These are phyloP conservation scores for Populus ilicifolia DNA, from an alignment of 345 rosid species.

Conservation along the genomic window DNA sequence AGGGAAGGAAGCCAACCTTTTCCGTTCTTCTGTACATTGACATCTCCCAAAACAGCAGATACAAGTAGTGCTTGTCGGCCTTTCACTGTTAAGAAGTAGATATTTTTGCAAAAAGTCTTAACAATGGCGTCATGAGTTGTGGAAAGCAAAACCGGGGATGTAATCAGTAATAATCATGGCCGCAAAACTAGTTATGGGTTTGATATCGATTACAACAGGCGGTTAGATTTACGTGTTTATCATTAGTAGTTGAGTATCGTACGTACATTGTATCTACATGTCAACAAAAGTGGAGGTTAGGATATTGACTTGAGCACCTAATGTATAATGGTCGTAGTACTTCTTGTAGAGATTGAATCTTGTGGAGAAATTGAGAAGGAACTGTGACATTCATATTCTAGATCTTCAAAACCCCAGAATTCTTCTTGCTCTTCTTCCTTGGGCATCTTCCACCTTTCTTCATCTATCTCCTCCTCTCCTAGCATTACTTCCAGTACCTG, in stretches of 20 bases:
- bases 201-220: not conserved
- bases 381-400: conserved; percentile 57
- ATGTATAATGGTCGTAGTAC: conserved; percentile 27
- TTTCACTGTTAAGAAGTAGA: not conserved
- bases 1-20: not conserved
- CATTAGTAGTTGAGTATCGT: not conserved
- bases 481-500: conserved; percentile 69
- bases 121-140: not conserved
- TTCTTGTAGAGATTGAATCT: conserved; percentile 52
- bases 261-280: conserved; percentile 12
- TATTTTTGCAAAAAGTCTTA: not conserved
- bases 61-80: not conserved
- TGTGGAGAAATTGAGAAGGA: conserved; percentile 60
- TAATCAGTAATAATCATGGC: not conserved
- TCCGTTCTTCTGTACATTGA: not conserved
- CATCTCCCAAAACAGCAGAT: not conserved
- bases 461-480: conserved; percentile 52
- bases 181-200: not conserved
- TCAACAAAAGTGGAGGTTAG: not conserved
- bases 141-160: not conserved
- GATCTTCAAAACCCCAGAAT: conserved; percentile 89
- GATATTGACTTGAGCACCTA: not conserved
- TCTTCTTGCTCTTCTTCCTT: conserved; percentile 70
- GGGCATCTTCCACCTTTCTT: conserved; percentile 80
- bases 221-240: not conserved